Base-by-base conservation (phyloP, 1,284 basidiomycete genomes). In the Rhizoctonia solani region DNA sequence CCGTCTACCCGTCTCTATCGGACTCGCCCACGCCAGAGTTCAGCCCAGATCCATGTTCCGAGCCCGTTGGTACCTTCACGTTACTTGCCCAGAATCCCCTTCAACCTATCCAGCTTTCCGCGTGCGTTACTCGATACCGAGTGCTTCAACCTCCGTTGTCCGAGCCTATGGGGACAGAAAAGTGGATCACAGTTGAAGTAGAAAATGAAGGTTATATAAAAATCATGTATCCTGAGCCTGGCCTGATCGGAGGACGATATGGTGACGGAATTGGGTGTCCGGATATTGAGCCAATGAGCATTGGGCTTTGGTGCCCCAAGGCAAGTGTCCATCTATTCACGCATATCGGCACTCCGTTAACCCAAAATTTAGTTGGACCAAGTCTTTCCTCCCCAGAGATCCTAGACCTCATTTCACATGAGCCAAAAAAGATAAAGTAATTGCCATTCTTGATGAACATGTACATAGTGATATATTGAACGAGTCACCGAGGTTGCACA, bases 211-310 rank as follows among this genome's bases (percentile, higher is more conserved):
- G 58, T 19, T n/a, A 50, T 5, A 37, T 50, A 3, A 14, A 37
- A 4, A 47, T 61, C 29, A 9, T 61, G 58, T 61, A 61, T 16
- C 58, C 58, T 41, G 58, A 61, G 23, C 21, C 58, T 47, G 44
- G 46, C 14, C 58, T 61, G 37, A 16, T 8, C 14, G 30, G 16
- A 16, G 58, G 34, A 6, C n/a, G 41, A 34, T 37, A 37, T 23
- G 58, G 58, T 2, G 58, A 61, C 30, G 58, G 58, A 9, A 34
- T 61, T 27, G 58, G 58, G 30, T 61, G 49, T 29, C 58, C 58
- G 21, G 58, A 61, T 27, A 30, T 61, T 6, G 16, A 49, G 46
- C 46, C 46, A 8, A 4, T 61, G n/a, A 19, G 27, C 11, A 13
- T 50, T 1, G 58, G 58, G n/a, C 23, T 61, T 2, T 61, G 46